Conservation (phyloP, 2,329 filamentous ascomycete species). For the Laburnicola sp. region DNA sequence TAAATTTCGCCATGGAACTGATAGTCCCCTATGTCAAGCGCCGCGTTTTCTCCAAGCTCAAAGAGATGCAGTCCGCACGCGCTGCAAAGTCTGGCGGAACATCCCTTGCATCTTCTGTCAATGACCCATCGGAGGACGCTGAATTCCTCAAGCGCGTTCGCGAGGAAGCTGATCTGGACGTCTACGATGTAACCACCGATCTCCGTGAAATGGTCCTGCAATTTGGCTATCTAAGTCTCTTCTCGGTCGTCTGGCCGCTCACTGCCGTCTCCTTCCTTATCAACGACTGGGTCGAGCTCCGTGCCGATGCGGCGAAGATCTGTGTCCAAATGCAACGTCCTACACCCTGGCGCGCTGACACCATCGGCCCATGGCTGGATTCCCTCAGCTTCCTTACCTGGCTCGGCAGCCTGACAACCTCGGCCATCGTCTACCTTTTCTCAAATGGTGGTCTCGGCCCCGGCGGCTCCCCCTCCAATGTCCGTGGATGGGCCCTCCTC, state of each 20-base stretch:
- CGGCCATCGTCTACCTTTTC: constrained; percentile 89
- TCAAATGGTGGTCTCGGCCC: constrained; percentile 67
- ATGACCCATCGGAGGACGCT: constrained; percentile 76
- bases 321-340: constrained; percentile 86
- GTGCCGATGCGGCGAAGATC: constrained; percentile 93
- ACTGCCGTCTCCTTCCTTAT: constrained; percentile 84
- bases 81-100: constrained; percentile 60
- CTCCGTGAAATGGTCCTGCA: constrained; percentile 69
- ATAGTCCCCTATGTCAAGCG: constrained; percentile 85
- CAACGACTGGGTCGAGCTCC: constrained; percentile 96
- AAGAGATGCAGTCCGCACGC: constrained; percentile 67
- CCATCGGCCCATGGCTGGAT: constrained; percentile 90
- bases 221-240: constrained; percentile 85
- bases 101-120: constrained; percentile 52
- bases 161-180: constrained; percentile 76
- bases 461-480: constrained; percentile 67
- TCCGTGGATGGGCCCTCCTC: constrained; percentile 79
- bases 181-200: constrained; percentile 88
- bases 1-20: constrained; percentile 83
- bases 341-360: constrained; percentile 86
- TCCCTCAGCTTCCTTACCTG: constrained; percentile 88
- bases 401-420: constrained; percentile 85
- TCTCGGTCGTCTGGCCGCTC: constrained; percentile 94
- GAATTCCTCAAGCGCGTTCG: constrained; percentile 80
- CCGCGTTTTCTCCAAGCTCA: constrained; percentile 75